Conservation (phyloP, 1,284 basidiomycete genomes). For the Marasmius oreades region DNA sequence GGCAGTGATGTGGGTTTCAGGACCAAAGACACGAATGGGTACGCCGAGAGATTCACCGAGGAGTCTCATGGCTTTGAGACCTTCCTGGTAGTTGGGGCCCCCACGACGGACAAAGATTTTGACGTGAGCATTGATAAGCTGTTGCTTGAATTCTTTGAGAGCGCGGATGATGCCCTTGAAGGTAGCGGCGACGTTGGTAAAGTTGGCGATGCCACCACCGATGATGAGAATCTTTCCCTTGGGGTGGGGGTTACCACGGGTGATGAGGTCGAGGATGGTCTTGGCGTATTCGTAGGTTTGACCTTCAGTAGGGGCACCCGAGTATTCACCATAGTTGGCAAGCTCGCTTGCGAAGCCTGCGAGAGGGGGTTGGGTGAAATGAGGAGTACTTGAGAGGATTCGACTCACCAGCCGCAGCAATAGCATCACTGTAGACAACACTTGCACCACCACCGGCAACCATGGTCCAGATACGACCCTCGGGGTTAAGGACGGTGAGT, state of each 20-base stretch:
- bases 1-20: slow-evolving; percentile 98
- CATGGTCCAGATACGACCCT: slow-evolving; percentile 99
- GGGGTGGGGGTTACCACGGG: slow-evolving; percentile 78
- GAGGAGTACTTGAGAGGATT: slow-evolving; percentile 64
- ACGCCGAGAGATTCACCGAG: slow-evolving; percentile 97
- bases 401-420: slow-evolving; percentile 74
- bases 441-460: slow-evolving; percentile 88
- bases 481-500: slow-evolving; percentile 88
- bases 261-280: slow-evolving; percentile 97
- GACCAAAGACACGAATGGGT: slow-evolving; percentile 95
- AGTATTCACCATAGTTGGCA: slow-evolving; percentile 99
- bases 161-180: slow-evolving; percentile 99
- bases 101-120: slow-evolving; percentile 97
- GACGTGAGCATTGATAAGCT: slow-evolving; percentile 82
- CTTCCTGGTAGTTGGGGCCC: slow-evolving; percentile 96
- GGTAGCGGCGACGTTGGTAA: slow-evolving; percentile 98
- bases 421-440: slow-evolving; percentile 82
- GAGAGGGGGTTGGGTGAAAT: slow-evolving; percentile 95
- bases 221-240: slow-evolving; percentile 99
- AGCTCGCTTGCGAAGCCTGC: slow-evolving; percentile 97
- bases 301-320: slow-evolving; percentile 95
- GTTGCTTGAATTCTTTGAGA: slow-evolving; percentile 89
- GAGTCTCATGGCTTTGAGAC: slow-evolving; percentile 95
- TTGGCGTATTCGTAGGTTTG: slow-evolving; percentile 99
- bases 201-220: slow-evolving; percentile 99